Evolutionary conservation across 1,284 basidiomycete species (phyloP).

Genomic region (Cerioporus squamosus): DNA sequence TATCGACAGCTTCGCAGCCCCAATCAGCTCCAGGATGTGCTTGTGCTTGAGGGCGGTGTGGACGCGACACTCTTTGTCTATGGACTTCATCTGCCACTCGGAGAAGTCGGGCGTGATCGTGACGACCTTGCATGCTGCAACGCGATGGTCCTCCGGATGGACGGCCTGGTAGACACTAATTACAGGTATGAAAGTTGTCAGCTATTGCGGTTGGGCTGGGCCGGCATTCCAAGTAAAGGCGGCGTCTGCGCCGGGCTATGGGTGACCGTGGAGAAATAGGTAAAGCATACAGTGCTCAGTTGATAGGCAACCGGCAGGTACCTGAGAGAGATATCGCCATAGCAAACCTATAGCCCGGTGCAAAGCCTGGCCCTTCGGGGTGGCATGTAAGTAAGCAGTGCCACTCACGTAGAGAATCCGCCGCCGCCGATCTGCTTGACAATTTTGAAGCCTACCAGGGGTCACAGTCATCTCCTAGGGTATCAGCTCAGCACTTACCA

Average conservation of each 20-base stretch:
- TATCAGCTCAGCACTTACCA: background rate
- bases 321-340: no score
- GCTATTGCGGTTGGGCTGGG: no score
- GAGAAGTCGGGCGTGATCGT: conserved; percentile 62
- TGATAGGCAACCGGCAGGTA: no score
- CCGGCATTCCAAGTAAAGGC: no score
- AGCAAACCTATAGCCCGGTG: no score
- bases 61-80: conserved; percentile 94
- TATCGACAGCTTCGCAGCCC: conserved; percentile 61
- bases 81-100: conserved; percentile 71
- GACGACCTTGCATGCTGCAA: conserved; percentile 89
- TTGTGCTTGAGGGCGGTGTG: conserved; percentile 83
- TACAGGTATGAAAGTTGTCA: background rate
- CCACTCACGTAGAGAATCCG: conserved; percentile 77
- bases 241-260: no score
- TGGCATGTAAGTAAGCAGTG: background rate
- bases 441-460: conserved; percentile 63
- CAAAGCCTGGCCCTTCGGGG: background rate
- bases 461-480: background rate
- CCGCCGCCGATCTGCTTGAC: conserved; percentile 82
- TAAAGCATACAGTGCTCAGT: no score
- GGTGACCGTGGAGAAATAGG: no score
- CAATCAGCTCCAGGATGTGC: conserved; percentile 87
- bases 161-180: conserved; percentile 82
- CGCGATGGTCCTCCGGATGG: conserved; percentile 62